These are phyloP conservation scores for Calonectria pseudoreteaudii DNA, from an alignment of 2,329 filamentous ascomycete genomes.

Conservation along the genomic window DNA sequence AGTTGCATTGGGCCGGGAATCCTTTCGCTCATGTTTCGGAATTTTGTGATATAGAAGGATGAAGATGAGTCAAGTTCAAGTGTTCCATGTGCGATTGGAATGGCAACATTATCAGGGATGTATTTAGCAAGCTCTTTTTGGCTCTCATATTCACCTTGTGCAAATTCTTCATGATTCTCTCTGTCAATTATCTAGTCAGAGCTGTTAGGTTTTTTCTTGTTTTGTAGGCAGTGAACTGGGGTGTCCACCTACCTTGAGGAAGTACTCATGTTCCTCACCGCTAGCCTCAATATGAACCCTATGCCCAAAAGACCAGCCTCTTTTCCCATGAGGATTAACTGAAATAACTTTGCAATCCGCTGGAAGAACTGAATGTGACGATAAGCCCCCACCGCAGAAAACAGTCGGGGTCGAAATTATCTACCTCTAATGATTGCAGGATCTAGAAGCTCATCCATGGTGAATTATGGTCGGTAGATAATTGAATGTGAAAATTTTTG, in stretches of 20 bases:
- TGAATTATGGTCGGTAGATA: no score
- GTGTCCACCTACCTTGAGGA: neutral
- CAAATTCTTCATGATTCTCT: neutral
- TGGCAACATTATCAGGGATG: constrained; percentile 15
- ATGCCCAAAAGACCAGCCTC: neutral
- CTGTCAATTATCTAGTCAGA: neutral
- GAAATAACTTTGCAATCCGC: neutral
- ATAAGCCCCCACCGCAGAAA: neutral
- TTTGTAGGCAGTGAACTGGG: no score
- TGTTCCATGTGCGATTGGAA: neutral
- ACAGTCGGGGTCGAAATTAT: neutral
- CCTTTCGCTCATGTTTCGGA: constrained; percentile 19
- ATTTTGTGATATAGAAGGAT: constrained; percentile 21
- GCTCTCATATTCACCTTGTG: neutral
- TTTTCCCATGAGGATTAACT: neutral
- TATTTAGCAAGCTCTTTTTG: neutral
- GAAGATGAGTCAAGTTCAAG: neutral
- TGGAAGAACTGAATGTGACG: neutral
- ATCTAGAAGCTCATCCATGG: neutral
- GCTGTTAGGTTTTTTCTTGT: neutral
- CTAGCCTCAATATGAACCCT: neutral
- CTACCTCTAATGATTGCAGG: neutral
- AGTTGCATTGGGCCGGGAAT: neutral
- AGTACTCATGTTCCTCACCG: neutral
- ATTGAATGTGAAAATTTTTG: neutral